These are phyloP conservation scores for Carpinus fangiana DNA, from an alignment of 306 rosid species.

Conservation along the genomic window DNA sequence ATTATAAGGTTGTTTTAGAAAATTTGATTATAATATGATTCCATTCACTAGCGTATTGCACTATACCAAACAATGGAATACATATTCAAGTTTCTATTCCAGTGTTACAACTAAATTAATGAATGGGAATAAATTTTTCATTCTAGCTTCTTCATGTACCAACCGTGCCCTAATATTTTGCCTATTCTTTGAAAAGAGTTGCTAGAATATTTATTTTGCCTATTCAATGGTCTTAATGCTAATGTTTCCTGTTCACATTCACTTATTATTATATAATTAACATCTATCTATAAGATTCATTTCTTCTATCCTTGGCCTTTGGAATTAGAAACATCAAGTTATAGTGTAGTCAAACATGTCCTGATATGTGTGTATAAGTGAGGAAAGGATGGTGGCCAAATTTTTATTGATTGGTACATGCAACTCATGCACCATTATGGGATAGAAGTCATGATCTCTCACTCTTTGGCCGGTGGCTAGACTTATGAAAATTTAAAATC, in stretches of 20 bases:
- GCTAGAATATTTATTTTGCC: background rate
- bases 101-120: no score
- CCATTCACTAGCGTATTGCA: no score
- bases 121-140: no score
- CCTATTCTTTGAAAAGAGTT: constrained; percentile 16
- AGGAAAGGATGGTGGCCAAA: background rate
- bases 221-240: constrained; percentile 6
- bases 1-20: no score
- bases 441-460: background rate
- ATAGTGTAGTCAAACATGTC: constrained; percentile 3
- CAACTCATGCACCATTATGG: background rate
- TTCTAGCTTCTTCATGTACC: no score
- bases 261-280: constrained; percentile 13
- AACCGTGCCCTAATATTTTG: background rate
- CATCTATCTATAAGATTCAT: background rate
- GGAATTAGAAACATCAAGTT: background rate
- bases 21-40: no score
- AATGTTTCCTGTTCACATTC: background rate
- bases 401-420: background rate
- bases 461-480: background rate
- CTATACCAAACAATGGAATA: no score
- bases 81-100: no score
- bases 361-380: background rate
- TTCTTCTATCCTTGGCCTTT: background rate
- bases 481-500: background rate